Percentiles rank a stretch among this genome's conserved stretches.
These are phyloP conservation scores for Fusarium sp. DNA, from an alignment of 2,329 filamentous ascomycete species.

Conservation along the genomic window DNA sequence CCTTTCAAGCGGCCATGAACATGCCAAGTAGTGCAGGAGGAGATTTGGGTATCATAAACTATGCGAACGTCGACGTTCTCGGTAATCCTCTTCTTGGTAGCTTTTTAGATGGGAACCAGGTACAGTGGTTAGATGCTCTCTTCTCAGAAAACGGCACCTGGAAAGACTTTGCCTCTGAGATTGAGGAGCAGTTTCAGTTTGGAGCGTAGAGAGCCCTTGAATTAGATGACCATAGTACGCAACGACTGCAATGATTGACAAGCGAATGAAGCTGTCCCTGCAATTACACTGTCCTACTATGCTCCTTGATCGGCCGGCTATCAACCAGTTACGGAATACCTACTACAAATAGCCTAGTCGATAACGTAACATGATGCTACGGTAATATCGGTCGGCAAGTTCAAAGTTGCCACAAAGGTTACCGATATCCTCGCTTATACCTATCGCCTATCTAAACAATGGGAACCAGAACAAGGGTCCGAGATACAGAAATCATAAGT, in stretches of 20 bases:
- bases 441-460: neutral
- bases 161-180: constrained; percentile 43
- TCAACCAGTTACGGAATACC: neutral
- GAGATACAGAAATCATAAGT: neutral
- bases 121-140: constrained; percentile 42
- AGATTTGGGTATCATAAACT: constrained; percentile 16
- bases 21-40: neutral
- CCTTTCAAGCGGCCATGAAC: constrained; percentile 12
- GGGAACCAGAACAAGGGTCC: neutral
- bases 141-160: constrained; percentile 44
- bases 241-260: neutral
- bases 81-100: constrained; percentile 45
- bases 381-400: neutral
- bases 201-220: neutral
- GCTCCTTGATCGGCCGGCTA: neutral
- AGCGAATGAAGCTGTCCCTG: neutral
- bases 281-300: neutral
- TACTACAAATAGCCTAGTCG: neutral
- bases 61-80: constrained; percentile 39
- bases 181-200: constrained; percentile 45
- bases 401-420: neutral
- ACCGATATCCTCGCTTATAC: neutral
- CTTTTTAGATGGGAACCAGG: constrained; percentile 44
- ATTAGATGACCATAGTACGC: neutral
- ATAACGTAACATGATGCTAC: neutral